Conservation (phyloP, 495 filamentous ascomycete genomes). For the Aspergillus egyptiacus region DNA sequence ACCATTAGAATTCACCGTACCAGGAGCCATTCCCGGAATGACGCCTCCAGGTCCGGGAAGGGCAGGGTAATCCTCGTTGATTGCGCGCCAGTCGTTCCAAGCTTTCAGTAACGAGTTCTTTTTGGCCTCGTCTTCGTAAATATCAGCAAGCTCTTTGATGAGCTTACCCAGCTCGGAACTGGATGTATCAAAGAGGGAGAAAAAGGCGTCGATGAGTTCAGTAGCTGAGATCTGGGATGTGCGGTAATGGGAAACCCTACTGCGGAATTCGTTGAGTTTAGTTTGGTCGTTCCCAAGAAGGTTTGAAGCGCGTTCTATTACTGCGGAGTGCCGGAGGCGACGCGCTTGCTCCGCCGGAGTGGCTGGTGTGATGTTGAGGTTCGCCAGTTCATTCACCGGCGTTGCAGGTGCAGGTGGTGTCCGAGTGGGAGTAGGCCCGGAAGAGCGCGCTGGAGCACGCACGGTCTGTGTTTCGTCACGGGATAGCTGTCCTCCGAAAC, state of each 20-base stretch:
- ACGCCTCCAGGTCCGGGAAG: constrained; percentile 67
- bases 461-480: constrained; percentile 44
- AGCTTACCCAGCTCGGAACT: constrained; percentile 78
- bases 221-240: constrained; percentile 58
- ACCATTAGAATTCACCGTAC: constrained; percentile 32
- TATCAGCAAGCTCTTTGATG: constrained; percentile 85
- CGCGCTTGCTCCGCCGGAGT: constrained; percentile 75
- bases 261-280: constrained; percentile 73
- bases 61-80: constrained; percentile 93
- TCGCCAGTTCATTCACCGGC: constrained; percentile 39
- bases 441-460: constrained; percentile 39
- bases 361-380: constrained; percentile 36
- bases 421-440: constrained; percentile 32
- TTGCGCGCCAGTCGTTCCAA: constrained; percentile 91
- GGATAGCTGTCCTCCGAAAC: constrained; percentile 76
- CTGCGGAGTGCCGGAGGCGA: constrained; percentile 62
- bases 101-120: constrained; percentile 64
- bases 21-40: constrained; percentile 41
- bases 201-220: constrained; percentile 75
- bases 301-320: constrained; percentile 76
- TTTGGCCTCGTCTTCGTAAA: constrained; percentile 79
- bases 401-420: constrained; percentile 34
- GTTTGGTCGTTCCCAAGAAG: constrained; percentile 66
- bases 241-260: constrained; percentile 68
- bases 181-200: constrained; percentile 74